Evolutionary conservation across 1,284 basidiomycete species (phyloP).

Genomic region (Ustilago crameri): DNA sequence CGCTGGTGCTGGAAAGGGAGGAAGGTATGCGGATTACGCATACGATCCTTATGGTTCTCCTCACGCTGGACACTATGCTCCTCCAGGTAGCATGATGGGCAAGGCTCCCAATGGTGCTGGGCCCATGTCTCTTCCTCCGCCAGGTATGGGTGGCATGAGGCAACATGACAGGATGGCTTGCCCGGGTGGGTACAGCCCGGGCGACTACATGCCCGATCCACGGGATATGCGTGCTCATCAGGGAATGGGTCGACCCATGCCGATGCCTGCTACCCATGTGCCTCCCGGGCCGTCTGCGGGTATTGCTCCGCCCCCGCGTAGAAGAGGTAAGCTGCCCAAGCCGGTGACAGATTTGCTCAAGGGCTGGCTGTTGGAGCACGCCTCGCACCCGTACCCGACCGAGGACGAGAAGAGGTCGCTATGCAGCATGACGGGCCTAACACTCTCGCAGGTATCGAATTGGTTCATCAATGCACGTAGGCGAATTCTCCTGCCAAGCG

Average conservation of each 20-base stretch:
- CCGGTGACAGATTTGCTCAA: constrained; percentile 88
- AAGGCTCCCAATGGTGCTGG: constrained; percentile 22
- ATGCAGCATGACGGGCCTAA: constrained; percentile 83
- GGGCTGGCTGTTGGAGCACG: constrained; percentile 87
- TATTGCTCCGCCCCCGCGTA: constrained; percentile 47
- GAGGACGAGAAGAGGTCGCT: constrained; percentile 90
- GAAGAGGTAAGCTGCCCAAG: constrained; percentile 87
- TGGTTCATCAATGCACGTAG: constrained; percentile 66
- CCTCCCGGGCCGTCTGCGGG: constrained; percentile 46
- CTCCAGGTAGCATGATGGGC: constrained; percentile 7
- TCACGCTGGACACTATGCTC: constrained; percentile 28
- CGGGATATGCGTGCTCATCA: constrained; percentile 34
- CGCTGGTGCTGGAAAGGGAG: constrained; percentile 16
- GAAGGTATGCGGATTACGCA: constrained; percentile 24
- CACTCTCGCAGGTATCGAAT: constrained; percentile 80
- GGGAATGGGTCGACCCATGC: constrained; percentile 27
- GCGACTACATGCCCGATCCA: constrained; percentile 33
- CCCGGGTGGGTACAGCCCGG: constrained; percentile 27
- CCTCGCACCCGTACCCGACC: constrained; percentile 87
- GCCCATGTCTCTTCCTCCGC: constrained; percentile 16
- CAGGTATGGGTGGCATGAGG: constrained; percentile 18
- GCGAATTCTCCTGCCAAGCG: constrained; percentile 57
- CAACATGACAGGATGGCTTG: constrained; percentile 15
- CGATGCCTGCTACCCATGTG: constrained; percentile 34
- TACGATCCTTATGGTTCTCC: constrained; percentile 42